These are phyloP conservation scores for Cystobasidium pallidum DNA, from an alignment of 1,284 basidiomycete genomes.

Conservation along the genomic window DNA sequence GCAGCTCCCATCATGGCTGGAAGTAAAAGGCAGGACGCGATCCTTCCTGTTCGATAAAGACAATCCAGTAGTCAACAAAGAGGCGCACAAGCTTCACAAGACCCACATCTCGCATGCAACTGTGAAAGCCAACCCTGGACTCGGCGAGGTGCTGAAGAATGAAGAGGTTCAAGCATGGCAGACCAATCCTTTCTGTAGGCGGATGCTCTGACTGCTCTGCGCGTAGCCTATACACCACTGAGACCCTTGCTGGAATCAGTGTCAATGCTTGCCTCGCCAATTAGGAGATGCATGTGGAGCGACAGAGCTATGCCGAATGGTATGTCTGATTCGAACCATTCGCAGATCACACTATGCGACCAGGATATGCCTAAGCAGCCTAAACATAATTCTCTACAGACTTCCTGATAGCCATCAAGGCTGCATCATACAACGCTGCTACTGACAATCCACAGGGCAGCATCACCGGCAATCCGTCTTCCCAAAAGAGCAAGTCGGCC, in stretches of 20 bases:
- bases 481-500: neutral
- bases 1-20: conserved; percentile 4
- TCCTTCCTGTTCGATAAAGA: conserved; percentile 32
- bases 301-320: conserved; percentile 33
- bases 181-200: conserved; percentile 22
- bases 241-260: neutral
- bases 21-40: conserved; percentile 17
- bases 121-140: conserved; percentile 12
- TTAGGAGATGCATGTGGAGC: conserved; percentile 40
- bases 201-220: too few species aligned
- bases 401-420: conserved; percentile 36
- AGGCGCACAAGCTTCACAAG: conserved; percentile 33
- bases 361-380: neutral
- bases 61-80: conserved; percentile 30
- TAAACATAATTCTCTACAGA: neutral
- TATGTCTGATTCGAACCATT: neutral
- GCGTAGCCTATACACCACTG: neutral
- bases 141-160: neutral
- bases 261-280: conserved; percentile 36
- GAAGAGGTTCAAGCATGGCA: conserved; percentile 6
- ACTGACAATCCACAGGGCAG: neutral
- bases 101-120: neutral
- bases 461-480: too few species aligned
- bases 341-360: neutral
- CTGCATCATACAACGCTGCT: neutral